Percentiles rank a stretch among this genome's conserved stretches.
Evolutionary conservation across 208 protist species (phyloP).

Genomic region (Spongospora subterranea): DNA sequence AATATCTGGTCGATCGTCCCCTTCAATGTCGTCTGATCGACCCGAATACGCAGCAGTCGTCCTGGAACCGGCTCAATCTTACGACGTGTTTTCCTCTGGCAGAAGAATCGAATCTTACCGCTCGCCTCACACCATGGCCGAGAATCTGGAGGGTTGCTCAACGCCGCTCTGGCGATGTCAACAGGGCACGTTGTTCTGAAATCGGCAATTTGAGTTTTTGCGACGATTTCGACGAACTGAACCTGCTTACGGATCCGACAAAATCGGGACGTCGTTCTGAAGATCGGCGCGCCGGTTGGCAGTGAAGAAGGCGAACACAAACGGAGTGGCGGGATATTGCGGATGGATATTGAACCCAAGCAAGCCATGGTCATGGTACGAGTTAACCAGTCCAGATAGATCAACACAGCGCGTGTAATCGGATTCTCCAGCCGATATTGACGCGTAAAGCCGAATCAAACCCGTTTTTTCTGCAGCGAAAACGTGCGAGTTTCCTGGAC

Average conservation of each 20-base stretch:
- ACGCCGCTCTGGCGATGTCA: too few species aligned
- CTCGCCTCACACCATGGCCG: too few species aligned
- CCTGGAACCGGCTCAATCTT: too few species aligned
- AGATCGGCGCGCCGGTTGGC: not conserved
- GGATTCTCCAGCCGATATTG: not conserved
- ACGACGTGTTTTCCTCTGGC: too few species aligned
- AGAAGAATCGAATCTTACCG: too few species aligned
- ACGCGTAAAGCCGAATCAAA: not conserved
- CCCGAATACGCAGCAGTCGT: not conserved
- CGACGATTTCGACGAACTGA: not conserved
- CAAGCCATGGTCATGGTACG: not conserved
- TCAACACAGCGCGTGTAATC: not conserved
- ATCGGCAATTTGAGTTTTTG: not conserved
- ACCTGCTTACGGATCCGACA: not conserved
- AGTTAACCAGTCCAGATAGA: not conserved
- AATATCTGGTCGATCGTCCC: not conserved
- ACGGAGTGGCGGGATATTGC: not conserved
- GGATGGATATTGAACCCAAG: not conserved
- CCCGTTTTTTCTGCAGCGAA: not conserved
- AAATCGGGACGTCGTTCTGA: not conserved
- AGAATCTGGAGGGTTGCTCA: too few species aligned
- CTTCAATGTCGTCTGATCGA: not conserved
- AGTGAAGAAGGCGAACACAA: not conserved
- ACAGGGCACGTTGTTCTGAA: too few species aligned
- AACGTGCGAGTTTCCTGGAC: too few species aligned